Evolutionary conservation across 345 rosid species (phyloP).

Genomic region (Excoecaria cochinchinensis): DNA sequence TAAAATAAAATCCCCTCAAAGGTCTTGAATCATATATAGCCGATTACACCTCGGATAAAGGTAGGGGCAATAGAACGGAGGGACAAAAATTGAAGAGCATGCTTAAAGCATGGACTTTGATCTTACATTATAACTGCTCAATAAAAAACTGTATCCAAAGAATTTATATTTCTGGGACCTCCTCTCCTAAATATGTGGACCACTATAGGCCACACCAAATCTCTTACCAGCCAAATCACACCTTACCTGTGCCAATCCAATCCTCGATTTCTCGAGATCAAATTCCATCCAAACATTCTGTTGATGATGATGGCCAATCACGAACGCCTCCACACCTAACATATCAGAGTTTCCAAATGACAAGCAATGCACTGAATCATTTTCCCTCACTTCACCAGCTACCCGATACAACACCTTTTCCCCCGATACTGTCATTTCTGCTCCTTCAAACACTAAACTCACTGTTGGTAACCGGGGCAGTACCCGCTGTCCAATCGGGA

Average conservation of each 20-base stretch:
- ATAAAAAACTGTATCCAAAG: too few species aligned
- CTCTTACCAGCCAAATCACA: conserved; percentile 81
- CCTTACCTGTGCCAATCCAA: conserved; percentile 66
- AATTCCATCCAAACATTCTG: conserved; percentile 94
- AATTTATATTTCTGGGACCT: not conserved
- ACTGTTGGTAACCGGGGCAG: conserved; percentile 58
- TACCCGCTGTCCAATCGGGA: conserved; percentile 30
- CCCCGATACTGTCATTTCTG: conserved; percentile 67
- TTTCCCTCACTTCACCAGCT: conserved; percentile 54
- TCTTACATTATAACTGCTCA: too few species aligned
- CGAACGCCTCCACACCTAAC: conserved; percentile 79
- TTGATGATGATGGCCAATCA: conserved; percentile 93
- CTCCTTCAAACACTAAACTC: conserved; percentile 67
- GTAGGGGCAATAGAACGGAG: too few species aligned
- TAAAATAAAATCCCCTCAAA: too few species aligned
- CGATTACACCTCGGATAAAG: too few species aligned
- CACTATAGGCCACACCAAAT: conserved; percentile 42
- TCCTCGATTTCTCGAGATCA: conserved; percentile 73
- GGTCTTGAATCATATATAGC: too few species aligned
- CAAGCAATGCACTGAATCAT: conserved; percentile 71
- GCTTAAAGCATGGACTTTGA: too few species aligned
- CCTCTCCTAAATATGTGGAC: not conserved
- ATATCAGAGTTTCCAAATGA: conserved; percentile 89
- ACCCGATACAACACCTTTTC: conserved; percentile 61
- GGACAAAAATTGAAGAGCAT: too few species aligned